Evolutionary conservation across 73 alveolate species (phyloP), one percentile per base, ranked within the genome.

Genomic region (Uronychia binucleata): DNA sequence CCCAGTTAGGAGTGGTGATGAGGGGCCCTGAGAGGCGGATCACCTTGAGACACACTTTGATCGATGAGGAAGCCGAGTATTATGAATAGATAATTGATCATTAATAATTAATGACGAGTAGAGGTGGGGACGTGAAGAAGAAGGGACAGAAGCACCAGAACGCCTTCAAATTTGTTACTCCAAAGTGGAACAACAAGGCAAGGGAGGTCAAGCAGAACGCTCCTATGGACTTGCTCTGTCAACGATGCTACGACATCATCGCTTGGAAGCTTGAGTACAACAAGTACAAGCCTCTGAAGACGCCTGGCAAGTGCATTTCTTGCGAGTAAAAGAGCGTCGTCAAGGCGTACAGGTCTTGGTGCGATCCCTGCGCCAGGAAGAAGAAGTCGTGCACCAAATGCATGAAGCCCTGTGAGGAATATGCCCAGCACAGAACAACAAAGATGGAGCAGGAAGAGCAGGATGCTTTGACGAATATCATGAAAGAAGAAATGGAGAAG

Each of bases 71-170:
- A n/a, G n/a, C n/a, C n/a, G n/a, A n/a, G n/a, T n/a, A n/a, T n/a
- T n/a, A n/a, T n/a, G n/a, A n/a, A n/a, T n/a, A n/a, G n/a, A n/a
- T n/a, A n/a, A 46, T 11, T 46, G 5, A 11, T 46, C 67, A 46
- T 46, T 46, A 46, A 46, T 11, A 11, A 11, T 46, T 46, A 46
- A 92, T 92, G 97, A 86, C 97, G 74, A 83, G 91, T 33, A 83
- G 93, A 58, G 81, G 89, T 19, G 97, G 97, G 57, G 85, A 93
- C 81, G 89, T 83, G 34, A 86, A 89, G 76, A 93, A 89, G 83
- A 76, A 85, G 46, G 97, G 94, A 32, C 94, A 93, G 81, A 93
- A 93, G 84, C 95, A 95, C 58, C 97, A 95, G 78, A 95, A 95
- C 85, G 86, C 93, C 26, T 93, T 81, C 85, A 82, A 93, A 34